Evolutionary conservation across 306 rosid genomes (phyloP).

Genomic region (Hippophae tibetana): DNA sequence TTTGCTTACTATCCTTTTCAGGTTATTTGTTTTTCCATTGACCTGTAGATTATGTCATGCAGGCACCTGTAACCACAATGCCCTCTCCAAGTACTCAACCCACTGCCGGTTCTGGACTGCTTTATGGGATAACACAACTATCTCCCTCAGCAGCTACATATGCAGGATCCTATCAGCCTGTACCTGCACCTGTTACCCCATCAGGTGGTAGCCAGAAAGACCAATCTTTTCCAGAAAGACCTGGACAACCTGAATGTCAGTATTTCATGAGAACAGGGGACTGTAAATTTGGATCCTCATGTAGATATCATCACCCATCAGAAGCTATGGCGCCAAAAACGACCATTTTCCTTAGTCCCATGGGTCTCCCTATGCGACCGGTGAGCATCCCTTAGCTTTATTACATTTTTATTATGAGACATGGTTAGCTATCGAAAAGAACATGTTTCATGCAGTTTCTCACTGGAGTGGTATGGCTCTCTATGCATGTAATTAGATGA

Average conservation of each 20-base stretch:
- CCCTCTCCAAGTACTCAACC: slow-evolving; percentile 58
- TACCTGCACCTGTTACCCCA: slow-evolving; percentile 51
- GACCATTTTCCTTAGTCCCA: slow-evolving; percentile 48
- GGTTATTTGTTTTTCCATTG: slow-evolving; percentile 19
- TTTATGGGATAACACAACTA: slow-evolving; percentile 58
- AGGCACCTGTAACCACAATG: slow-evolving; percentile 60
- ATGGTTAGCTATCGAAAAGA: no score
- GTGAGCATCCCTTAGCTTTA: slow-evolving; percentile 40
- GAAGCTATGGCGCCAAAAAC: slow-evolving; percentile 45
- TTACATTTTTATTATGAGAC: slow-evolving; percentile 2
- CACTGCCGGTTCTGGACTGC: slow-evolving; percentile 44
- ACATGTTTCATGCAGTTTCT: no score
- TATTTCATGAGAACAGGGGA: slow-evolving; percentile 92
- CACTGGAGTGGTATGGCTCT: no score
- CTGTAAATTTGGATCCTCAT: slow-evolving; percentile 89
- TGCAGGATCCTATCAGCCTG: slow-evolving; percentile 48
- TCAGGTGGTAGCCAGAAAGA: slow-evolving; percentile 64
- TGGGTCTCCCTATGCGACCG: slow-evolving; percentile 91
- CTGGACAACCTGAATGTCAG: slow-evolving; percentile 88
- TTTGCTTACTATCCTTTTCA: slow-evolving; percentile 15
- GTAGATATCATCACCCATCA: slow-evolving; percentile 95
- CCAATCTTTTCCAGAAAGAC: slow-evolving; percentile 75
- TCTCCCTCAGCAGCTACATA: slow-evolving; percentile 48
- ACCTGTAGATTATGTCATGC: slow-evolving; percentile 29
- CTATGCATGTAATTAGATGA: not conserved